phyloP scores from a whole-genome alignment of 2,329 filamentous ascomycete species.

The Colletotrichum lentis region DNA sequence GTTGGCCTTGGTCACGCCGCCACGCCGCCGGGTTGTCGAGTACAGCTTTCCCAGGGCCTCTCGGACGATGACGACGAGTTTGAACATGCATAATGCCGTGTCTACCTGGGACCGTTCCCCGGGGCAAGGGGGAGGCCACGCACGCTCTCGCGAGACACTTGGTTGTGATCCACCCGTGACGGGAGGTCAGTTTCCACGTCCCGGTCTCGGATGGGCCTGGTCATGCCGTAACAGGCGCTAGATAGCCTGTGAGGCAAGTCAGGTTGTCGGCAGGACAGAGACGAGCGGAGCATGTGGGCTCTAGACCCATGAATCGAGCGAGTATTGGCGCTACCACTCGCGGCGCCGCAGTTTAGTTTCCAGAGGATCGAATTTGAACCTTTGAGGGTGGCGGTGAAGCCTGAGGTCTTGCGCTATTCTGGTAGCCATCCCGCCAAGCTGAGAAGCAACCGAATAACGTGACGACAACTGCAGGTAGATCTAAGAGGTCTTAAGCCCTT shows the following conservation, averaged over 20 bases:
- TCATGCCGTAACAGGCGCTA: slow-evolving; percentile 43
- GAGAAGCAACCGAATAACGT: slow-evolving; percentile 40
- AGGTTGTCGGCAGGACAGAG: background rate
- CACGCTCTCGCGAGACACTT: slow-evolving; percentile 40
- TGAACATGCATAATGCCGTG: slow-evolving; percentile 41
- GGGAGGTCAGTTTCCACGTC: slow-evolving; percentile 43
- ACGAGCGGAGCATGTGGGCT: background rate
- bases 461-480: slow-evolving; percentile 42
- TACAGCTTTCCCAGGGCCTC: slow-evolving; percentile 41
- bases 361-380: slow-evolving; percentile 43
- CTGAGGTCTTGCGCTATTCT: slow-evolving; percentile 42
- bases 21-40: slow-evolving; percentile 42
- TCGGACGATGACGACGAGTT: slow-evolving; percentile 42
- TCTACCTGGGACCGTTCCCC: slow-evolving; percentile 42
- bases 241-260: slow-evolving; percentile 37
- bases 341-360: slow-evolving; percentile 42
- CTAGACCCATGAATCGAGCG: slow-evolving; percentile 41
- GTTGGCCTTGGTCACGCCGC: slow-evolving; percentile 41
- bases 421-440: slow-evolving; percentile 41
- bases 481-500: slow-evolving; percentile 41
- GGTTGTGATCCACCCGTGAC: slow-evolving; percentile 41
- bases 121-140: slow-evolving; percentile 42
- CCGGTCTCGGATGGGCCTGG: slow-evolving; percentile 42
- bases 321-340: slow-evolving; percentile 44
- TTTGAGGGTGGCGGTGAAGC: slow-evolving; percentile 42